Base-by-base conservation (phyloP, 805 yeast genomes). In the Wilhelminamyces savonicus region DNA sequence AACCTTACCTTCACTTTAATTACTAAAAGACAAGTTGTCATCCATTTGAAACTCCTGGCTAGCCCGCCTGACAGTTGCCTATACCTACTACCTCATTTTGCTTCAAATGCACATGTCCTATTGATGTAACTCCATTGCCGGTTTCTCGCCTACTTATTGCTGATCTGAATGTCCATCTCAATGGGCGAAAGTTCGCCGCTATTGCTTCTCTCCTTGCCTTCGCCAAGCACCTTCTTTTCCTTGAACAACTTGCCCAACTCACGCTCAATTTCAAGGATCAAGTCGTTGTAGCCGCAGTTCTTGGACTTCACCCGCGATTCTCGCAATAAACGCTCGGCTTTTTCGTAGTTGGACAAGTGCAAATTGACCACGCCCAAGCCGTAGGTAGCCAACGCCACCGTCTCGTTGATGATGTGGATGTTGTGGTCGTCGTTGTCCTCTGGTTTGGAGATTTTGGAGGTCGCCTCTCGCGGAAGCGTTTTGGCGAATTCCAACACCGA, bases 361-460 rank as follows among this genome's bases (percentile, higher is more conserved):
- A 80, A 55, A 25, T 73, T 68, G 8, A 85, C 68, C 4, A 87
- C 94, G 2, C 96, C 97, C 23, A 84, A 62, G 0, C 95, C 94
- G 48, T 82, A 88, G 0, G 86, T 76, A 0, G 95, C 76, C 50
- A 88, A 63, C 0, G 94, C 92, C 24, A 82, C 76, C 1, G 82
- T 75, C 39, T 82, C 85, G 19, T 73, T 69, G 9, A 81, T 56
- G 5, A 31, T 24, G n/a, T 24, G 23, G 19, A 40, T 39, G 9
- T 20, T 15, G 10, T 20, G 18, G 10, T 27, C 54, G 5, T 61
- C 56, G 8, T 53, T 51, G 27, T 66, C 69, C 11, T 59, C 64
- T 49, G 10, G 48, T 23, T 29, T 41, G 35, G 16, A 34, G 26
- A 50, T 46, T 16, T 36, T 32, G n/a, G 34, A 31, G 17, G 43